Conservation (phyloP, 2,329 filamentous ascomycete genomes). For the Neocucurbitaria cava region DNA sequence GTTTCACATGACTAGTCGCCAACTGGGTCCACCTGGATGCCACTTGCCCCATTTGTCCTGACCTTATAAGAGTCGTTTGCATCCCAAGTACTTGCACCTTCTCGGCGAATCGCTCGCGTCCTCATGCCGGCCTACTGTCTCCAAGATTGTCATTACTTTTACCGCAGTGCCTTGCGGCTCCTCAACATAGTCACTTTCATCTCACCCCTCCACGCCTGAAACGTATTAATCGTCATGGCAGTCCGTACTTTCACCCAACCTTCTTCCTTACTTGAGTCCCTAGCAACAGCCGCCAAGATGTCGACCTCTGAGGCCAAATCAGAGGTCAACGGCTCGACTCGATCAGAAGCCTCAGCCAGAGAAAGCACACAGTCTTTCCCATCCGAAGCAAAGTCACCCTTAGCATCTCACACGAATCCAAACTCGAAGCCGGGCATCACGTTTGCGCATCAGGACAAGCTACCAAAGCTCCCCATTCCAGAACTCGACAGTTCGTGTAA, state of each 20-base stretch:
- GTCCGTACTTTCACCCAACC: constrained; percentile 75
- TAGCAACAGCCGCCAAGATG: constrained; percentile 56
- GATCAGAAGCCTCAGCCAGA: constrained; percentile 61
- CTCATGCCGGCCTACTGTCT: constrained; percentile 80
- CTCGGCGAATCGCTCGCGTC: constrained; percentile 28
- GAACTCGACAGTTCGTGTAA: constrained; percentile 79
- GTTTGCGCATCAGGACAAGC: constrained; percentile 84
- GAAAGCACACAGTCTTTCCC: constrained; percentile 58
- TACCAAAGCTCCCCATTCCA: constrained; percentile 92
- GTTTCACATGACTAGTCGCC: constrained; percentile 44
- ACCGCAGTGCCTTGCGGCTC: constrained; percentile 85
- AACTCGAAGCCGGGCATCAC: constrained; percentile 76
- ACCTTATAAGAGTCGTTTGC: constrained; percentile 39
- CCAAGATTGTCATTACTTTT: constrained; percentile 93
- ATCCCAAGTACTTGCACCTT: constrained; percentile 16
- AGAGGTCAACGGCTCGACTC: constrained; percentile 44
- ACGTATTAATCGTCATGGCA: constrained; percentile 64
- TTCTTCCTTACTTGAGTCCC: constrained; percentile 74
- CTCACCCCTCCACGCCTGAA: constrained; percentile 75
- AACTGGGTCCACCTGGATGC: constrained; percentile 24
- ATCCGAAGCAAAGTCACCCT: constrained; percentile 55
- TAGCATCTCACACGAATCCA: constrained; percentile 59
- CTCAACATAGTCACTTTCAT: constrained; percentile 81
- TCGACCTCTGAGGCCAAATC: constrained; percentile 44
- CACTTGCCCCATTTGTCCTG: constrained; percentile 44